Base-by-base conservation (phyloP, 2,329 filamentous ascomycete genomes). In the Colletotrichum neosansevieriae region DNA sequence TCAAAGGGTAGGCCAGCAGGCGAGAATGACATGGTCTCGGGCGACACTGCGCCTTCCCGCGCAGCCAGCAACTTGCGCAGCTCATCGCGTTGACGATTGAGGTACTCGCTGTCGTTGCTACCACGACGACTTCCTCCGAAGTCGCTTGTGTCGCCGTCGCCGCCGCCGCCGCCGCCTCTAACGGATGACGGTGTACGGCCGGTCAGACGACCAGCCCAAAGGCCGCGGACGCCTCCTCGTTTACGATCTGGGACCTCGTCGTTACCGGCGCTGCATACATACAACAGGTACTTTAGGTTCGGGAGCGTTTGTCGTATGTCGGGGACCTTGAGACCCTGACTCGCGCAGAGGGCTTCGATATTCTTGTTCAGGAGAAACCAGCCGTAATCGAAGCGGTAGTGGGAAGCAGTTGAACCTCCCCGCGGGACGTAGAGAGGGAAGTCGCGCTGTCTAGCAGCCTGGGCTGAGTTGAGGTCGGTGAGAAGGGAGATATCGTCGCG, bases 301-400 rank as follows among this genome's bases (percentile, higher is more conserved):
- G 95, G 94, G 6, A 98, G 82, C 0, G 95, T 97, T 73, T 98
- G 94, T 4, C 96, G 88, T 17, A 98, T 94, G 75, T 99, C 96
- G 71, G 98, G 86, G 1, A 97, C 90, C 53, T 91, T 90, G 12
- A 98, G 82, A 0, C 91, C 91, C 72, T 94, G 90, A 1, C 85
- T 83, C 3, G 83, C 81, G 68, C 88, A 90, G 3, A 91, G 81
- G 0, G 84, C 80, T 73, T 98, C 94, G 63, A 99, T 94, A 75
- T 98, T 85, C 80, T 98, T 98, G 82, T 98, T 98, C 13, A 99
- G 86, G n/a, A 98, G 83, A 74, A 98, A 99, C 76, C 97, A 96
- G 11, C 86, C 96, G 77, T 98, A 99, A 74, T 98, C 95, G 78
- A 98, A 98, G 2, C 95, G 90, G 81, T 95, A 98, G 51, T 94